Evolutionary conservation across 805 yeast genomes (phyloP).

Genomic region (Yamadazyma paraphyllophila): DNA sequence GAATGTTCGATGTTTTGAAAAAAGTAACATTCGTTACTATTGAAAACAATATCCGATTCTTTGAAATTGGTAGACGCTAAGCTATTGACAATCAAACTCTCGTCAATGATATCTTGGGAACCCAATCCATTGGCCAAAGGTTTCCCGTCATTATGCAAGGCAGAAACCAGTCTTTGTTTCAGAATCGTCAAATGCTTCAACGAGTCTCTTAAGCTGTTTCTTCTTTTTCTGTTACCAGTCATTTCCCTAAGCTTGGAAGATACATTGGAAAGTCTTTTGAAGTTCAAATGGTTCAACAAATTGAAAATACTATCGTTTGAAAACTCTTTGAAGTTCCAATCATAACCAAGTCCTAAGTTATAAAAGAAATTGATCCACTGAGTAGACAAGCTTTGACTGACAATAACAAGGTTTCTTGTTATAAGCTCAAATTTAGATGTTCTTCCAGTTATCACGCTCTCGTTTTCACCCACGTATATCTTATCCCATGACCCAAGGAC

Average conservation of each 20-base stretch:
- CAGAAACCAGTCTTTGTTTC: neutral
- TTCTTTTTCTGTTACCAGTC: slow-evolving; percentile 10
- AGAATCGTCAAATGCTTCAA: slow-evolving; percentile 1
- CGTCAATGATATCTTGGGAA: slow-evolving; percentile 13
- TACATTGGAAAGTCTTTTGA: slow-evolving; percentile 33
- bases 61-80: slow-evolving; percentile 13
- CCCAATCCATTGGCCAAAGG: slow-evolving; percentile 10
- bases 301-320: slow-evolving; percentile 35
- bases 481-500: slow-evolving; percentile 33
- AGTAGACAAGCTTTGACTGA: slow-evolving; percentile 34
- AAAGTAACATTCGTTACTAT: slow-evolving; percentile 15
- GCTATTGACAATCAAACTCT: slow-evolving; percentile 14
- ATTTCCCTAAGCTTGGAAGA: slow-evolving; percentile 33
- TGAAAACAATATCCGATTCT: slow-evolving; percentile 21
- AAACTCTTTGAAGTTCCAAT: slow-evolving; percentile 45
- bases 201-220: slow-evolving; percentile 12
- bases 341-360: slow-evolving; percentile 44
- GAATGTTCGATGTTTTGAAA: slow-evolving; percentile 10
- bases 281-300: slow-evolving; percentile 40
- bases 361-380: slow-evolving; percentile 55
- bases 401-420: slow-evolving; percentile 37
- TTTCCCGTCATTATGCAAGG: neutral
- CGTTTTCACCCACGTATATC: slow-evolving; percentile 30
- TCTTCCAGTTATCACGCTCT: neutral
- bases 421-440: slow-evolving; percentile 25